A percentile compares a stretch with the other conserved stretches of the same genome.
These are phyloP conservation scores for Moelleriella libera DNA, from an alignment of 2,329 filamentous ascomycete species.

Conservation along the genomic window DNA sequence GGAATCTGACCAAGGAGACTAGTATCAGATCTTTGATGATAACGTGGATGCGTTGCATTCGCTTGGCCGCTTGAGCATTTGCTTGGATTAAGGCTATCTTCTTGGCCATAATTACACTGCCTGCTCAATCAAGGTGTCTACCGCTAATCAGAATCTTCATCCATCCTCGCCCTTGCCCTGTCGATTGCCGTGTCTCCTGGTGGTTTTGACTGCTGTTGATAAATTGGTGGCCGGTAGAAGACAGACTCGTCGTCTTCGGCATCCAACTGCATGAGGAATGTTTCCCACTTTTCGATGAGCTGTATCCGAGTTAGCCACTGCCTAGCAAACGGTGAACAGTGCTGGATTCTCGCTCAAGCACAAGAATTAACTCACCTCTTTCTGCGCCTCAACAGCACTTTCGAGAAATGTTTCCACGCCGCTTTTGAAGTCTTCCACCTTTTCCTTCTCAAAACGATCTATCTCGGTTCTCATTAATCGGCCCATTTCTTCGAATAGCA, in stretches of 20 bases:
- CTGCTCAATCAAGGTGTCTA: background rate
- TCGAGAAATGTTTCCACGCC: conserved; percentile 96
- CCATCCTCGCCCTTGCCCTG: conserved; percentile 41
- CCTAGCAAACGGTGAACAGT: no score
- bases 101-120: background rate
- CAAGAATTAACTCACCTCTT: conserved; percentile 56
- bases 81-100: no score
- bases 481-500: conserved; percentile 96
- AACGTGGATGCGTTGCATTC: no score
- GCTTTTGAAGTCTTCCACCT: conserved; percentile 98
- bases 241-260: conserved; percentile 72
- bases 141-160: conserved; percentile 39
- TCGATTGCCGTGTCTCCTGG: conserved; percentile 46
- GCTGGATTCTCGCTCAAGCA: no score
- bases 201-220: conserved; percentile 32
- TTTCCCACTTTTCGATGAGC: conserved; percentile 89
- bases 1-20: no score
- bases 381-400: conserved; percentile 93
- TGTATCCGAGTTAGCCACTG: conserved; percentile 13
- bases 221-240: conserved; percentile 51
- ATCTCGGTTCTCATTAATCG: conserved; percentile 80
- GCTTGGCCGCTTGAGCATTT: no score
- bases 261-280: conserved; percentile 90
- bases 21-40: no score
- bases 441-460: conserved; percentile 89